These are phyloP conservation scores for Russula earlei DNA, from an alignment of 768 basidiomycete genomes.

Conservation along the genomic window DNA sequence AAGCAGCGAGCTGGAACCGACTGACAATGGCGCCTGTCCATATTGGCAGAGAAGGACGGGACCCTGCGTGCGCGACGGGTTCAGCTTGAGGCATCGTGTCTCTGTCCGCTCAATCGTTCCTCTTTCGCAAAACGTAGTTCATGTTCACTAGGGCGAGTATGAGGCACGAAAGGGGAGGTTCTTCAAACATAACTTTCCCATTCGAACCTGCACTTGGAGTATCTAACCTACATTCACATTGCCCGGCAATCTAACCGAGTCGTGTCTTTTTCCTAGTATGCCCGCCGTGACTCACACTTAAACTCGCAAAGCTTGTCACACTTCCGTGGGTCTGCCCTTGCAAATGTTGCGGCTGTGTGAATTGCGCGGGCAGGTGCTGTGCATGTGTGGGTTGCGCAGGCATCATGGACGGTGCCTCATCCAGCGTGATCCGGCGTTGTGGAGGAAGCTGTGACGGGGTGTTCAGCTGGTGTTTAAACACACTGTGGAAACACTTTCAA, in stretches of 20 bases:
- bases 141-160: not conserved
- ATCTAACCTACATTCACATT: not conserved
- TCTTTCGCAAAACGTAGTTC: no score
- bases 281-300: conserved; percentile 43
- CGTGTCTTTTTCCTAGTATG: conserved; percentile 52
- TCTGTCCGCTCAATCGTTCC: no score
- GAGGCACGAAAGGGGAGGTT: not conserved
- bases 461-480: conserved; percentile 50
- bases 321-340: conserved; percentile 39
- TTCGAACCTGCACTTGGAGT: not conserved
- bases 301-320: conserved; percentile 51
- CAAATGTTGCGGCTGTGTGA: conserved; percentile 34
- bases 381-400: conserved; percentile 41
- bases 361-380: conserved; percentile 34
- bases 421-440: conserved; percentile 80
- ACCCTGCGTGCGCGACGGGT: no score
- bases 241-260: conserved; percentile 30
- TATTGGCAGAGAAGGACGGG: no score
- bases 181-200: not conserved
- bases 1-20: no score
- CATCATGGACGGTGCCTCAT: conserved; percentile 86
- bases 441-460: conserved; percentile 67
- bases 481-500: conserved; percentile 34
- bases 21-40: no score
- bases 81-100: no score